Percentiles rank a stretch among this genome's conserved stretches.
Conservation (phyloP, 371 early-diverging fungal species). For the Apophysomyces ossiformis region DNA sequence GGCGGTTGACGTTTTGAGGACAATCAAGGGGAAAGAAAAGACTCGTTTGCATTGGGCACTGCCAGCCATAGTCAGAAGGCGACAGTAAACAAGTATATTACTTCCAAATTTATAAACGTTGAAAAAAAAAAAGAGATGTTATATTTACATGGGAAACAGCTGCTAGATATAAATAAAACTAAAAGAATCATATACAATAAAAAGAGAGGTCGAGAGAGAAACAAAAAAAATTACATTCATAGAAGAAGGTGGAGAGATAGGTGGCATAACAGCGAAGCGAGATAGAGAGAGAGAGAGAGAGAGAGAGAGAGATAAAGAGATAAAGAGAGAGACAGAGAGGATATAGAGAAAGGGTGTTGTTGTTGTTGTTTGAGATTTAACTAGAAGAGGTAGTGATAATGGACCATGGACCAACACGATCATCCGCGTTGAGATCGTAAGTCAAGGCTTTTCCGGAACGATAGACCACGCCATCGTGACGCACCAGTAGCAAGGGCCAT, state of each 20-base stretch:
- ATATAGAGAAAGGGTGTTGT: conserved; percentile 7
- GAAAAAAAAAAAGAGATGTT: not conserved
- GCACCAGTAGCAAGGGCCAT: conserved; percentile 39
- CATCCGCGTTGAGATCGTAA: conserved; percentile 29
- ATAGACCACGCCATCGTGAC: conserved; percentile 48
- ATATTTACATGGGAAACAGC: conserved; percentile 8
- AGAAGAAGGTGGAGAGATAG: not conserved
- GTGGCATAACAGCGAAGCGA: no score
- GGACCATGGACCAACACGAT: conserved; percentile 31
- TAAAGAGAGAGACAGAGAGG: conserved; percentile 6
- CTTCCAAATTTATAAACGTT: not conserved
- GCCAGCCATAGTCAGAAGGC: no score
- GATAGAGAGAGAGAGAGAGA: not conserved
- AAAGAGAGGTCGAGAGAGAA: not conserved
- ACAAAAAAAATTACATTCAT: conserved; percentile 4
- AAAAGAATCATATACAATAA: conserved; percentile 8
- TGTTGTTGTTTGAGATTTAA: not conserved
- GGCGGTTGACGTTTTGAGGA: no score
- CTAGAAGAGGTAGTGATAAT: conserved; percentile 16
- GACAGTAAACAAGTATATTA: no score
- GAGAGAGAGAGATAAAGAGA: conserved; percentile 3
- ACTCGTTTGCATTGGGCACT: no score
- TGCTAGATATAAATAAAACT: not conserved
- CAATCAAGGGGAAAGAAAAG: no score
- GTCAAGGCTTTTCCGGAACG: conserved; percentile 39